Conservation (phyloP, 2,329 filamentous ascomycete species). For the Apiospora malaysiana region DNA sequence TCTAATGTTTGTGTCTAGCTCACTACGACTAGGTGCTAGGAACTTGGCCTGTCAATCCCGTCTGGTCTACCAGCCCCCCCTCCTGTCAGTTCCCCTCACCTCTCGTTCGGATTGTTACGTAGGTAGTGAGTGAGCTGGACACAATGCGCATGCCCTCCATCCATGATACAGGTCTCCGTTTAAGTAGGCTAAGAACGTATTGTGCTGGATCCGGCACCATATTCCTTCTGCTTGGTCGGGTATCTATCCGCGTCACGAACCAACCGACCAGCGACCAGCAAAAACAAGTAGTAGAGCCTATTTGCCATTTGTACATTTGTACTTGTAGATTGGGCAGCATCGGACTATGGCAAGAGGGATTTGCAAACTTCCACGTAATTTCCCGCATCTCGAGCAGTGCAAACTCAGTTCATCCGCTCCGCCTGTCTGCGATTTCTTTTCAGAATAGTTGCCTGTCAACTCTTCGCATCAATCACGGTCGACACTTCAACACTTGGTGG, state of each 20-base stretch:
- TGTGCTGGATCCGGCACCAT: not conserved
- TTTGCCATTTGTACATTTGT: not conserved
- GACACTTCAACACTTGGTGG: not conserved
- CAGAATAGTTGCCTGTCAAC: not conserved
- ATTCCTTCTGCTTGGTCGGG: not conserved
- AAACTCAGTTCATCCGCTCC: conserved; percentile 13
- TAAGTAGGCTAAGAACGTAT: not conserved
- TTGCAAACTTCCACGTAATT: conserved; percentile 1
- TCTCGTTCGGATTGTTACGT: not conserved
- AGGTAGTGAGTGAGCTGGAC: not conserved
- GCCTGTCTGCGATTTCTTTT: not conserved
- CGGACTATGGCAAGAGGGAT: conserved; percentile 2
- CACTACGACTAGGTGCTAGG: not conserved
- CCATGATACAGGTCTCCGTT: not conserved
- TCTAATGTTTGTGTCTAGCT: conserved; percentile 5
- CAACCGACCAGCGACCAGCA: not conserved
- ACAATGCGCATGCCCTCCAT: not conserved
- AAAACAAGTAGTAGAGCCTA: not conserved
- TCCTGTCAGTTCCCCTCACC: not conserved
- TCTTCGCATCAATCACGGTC: not conserved
- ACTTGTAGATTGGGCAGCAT: not conserved
- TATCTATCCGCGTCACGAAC: not conserved
- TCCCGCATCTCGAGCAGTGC: not conserved
- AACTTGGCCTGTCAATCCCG: not conserved
- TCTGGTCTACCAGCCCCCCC: not conserved